Evolutionary conservation across 306 rosid species (phyloP).

Genomic region (Vigna angularis): DNA sequence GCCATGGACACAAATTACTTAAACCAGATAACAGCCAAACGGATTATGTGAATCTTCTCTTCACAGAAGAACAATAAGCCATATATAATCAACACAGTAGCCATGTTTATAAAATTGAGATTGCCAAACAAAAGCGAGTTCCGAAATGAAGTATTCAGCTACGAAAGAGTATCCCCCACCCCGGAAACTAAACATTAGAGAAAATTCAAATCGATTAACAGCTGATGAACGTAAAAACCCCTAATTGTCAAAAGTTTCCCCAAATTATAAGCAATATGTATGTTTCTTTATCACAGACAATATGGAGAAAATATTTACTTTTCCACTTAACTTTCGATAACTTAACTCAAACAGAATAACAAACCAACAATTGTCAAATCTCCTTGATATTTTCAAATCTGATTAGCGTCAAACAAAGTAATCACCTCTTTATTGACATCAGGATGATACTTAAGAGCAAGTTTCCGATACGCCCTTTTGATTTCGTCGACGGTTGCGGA

Average conservation of each 20-base stretch:
- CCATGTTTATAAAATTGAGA: not conserved
- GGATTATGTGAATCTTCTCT: not conserved
- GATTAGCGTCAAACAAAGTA: not conserved
- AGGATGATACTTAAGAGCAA: constrained; percentile 94
- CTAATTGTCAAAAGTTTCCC: not conserved
- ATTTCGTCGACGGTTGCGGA: constrained; percentile 73
- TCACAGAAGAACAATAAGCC: not conserved
- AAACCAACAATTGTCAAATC: not conserved
- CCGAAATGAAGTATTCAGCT: not conserved
- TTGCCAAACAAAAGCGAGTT: not conserved
- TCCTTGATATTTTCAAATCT: not conserved
- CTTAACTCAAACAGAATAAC: not conserved
- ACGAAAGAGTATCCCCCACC: not conserved
- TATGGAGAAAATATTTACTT: not conserved
- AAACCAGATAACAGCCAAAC: not conserved
- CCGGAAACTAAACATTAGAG: not conserved
- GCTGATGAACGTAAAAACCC: constrained; percentile 27
- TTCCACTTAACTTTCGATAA: not conserved
- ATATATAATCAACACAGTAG: not conserved
- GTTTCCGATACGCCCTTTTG: constrained; percentile 91
- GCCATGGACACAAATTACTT: not conserved
- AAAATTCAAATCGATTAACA: not conserved
- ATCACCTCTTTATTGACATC: constrained; percentile 95
- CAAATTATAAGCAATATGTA: not conserved
- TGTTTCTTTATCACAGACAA: not conserved